These are phyloP conservation scores for Pyrenopolyporus hunteri DNA, from an alignment of 495 filamentous ascomycete species.

Conservation along the genomic window DNA sequence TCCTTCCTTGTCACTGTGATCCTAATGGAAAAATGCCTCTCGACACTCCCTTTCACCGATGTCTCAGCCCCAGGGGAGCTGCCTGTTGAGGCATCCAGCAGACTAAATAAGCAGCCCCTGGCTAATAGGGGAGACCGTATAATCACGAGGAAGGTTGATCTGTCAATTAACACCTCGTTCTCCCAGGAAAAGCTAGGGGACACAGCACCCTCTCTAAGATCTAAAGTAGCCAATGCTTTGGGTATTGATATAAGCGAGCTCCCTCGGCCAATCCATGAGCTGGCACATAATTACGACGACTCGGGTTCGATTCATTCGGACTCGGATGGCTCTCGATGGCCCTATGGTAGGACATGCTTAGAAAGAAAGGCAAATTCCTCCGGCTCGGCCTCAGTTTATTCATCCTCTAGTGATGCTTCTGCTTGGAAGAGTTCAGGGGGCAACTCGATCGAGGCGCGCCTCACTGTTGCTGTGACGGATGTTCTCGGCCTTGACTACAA, in stretches of 20 bases:
- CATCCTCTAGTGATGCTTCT: constrained; percentile 4
- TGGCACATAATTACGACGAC: not conserved
- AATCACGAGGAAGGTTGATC: constrained; percentile 1
- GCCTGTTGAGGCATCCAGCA: not conserved
- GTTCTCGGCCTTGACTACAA: constrained; percentile 41
- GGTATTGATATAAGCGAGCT: constrained; percentile 36
- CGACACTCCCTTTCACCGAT: constrained; percentile 21
- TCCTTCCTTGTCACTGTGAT: constrained; percentile 1
- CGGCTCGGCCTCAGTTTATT: constrained; percentile 24
- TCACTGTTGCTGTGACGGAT: constrained; percentile 42
- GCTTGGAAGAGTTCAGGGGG: constrained; percentile 23
- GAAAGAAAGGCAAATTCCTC: not conserved
- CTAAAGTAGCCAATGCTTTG: constrained; percentile 36
- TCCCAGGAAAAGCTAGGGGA: not conserved
- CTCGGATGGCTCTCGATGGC: constrained; percentile 4
- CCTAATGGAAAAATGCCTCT: constrained; percentile 19
- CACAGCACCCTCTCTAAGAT: constrained; percentile 21
- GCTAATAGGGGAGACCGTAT: not conserved
- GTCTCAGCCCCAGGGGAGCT: not conserved
- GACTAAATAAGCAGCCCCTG: not conserved
- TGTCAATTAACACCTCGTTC: constrained; percentile 13
- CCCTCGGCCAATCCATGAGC: constrained; percentile 25
- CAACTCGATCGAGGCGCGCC: constrained; percentile 41
- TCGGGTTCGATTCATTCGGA: constrained; percentile 18
- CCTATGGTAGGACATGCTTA: not conserved